Conservation (phyloP, 306 rosid species). For the Trifolium repens region DNA sequence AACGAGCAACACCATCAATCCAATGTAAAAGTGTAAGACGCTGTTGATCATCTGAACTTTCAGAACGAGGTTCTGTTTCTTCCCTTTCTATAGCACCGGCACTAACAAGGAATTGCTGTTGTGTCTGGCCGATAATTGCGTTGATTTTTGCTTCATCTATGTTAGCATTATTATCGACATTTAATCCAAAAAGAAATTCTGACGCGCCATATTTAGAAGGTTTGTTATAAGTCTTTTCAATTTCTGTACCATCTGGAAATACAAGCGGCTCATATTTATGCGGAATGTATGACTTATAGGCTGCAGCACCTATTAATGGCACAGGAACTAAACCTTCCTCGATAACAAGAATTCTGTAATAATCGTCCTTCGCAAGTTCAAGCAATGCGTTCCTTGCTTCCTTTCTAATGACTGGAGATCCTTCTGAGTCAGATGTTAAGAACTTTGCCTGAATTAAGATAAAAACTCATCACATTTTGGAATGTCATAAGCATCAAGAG, state of each 20-base stretch:
- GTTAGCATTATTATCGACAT: slow-evolving; percentile 54
- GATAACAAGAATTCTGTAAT: slow-evolving; percentile 72
- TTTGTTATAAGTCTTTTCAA: slow-evolving; percentile 59
- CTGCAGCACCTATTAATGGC: slow-evolving; percentile 77
- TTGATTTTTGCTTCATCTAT: slow-evolving; percentile 77
- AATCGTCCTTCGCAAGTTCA: slow-evolving; percentile 73
- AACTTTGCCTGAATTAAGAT: slow-evolving; percentile 64
- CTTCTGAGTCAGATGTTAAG: slow-evolving; percentile 52
- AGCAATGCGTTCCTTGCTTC: slow-evolving; percentile 87
- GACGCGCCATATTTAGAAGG: slow-evolving; percentile 86
- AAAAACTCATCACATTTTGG: slow-evolving; percentile 31
- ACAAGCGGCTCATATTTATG: slow-evolving; percentile 64
- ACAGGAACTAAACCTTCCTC: slow-evolving; percentile 94
- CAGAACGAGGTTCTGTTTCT: slow-evolving; percentile 54
- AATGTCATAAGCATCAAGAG: slow-evolving; percentile 34
- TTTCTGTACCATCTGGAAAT: slow-evolving; percentile 83
- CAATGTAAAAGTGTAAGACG: slow-evolving; percentile 72
- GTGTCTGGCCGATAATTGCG: slow-evolving; percentile 71
- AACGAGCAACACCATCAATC: slow-evolving; percentile 89
- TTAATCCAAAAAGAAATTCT: slow-evolving; percentile 78
- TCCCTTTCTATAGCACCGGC: slow-evolving; percentile 76
- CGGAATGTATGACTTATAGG: slow-evolving; percentile 79
- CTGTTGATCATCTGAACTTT: slow-evolving; percentile 42
- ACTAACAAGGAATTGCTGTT: slow-evolving; percentile 84
- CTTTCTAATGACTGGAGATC: slow-evolving; percentile 65